Conservation (phyloP, 2,329 filamentous ascomycete genomes). For the Ophiostoma piceae region DNA sequence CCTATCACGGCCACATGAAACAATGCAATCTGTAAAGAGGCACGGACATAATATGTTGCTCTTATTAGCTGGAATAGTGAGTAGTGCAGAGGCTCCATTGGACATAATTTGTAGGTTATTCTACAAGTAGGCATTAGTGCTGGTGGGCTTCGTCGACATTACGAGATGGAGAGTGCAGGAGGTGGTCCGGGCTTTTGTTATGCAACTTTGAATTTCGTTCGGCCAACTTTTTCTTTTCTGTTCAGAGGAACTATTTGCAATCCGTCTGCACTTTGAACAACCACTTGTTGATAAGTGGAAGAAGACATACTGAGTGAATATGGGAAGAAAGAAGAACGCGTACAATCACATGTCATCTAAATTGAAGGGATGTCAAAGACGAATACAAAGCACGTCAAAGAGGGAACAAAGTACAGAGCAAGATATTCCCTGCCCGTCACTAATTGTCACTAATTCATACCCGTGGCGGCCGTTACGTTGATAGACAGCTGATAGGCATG, state of each 20-base stretch:
- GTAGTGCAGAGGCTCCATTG: neutral
- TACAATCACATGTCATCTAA: constrained; percentile 9
- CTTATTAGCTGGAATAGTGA: neutral
- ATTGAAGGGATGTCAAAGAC: too few species aligned
- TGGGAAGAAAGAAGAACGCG: neutral
- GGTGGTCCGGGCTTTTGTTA: constrained; percentile 16
- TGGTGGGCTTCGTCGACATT: neutral
- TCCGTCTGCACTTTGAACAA: too few species aligned
- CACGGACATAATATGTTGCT: neutral
- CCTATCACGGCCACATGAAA: constrained; percentile 13
- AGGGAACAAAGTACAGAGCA: neutral
- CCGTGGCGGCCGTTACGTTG: neutral
- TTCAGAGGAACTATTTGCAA: too few species aligned
- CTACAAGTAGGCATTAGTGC: neutral
- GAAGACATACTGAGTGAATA: too few species aligned
- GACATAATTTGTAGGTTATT: neutral
- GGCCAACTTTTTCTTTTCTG: neutral
- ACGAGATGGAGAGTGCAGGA: neutral
- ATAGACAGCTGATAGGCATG: neutral
- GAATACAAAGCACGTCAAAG: neutral
- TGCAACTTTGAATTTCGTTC: constrained; percentile 16
- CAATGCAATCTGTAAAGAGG: constrained; percentile 8
- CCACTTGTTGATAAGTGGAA: too few species aligned
- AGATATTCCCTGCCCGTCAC: neutral
- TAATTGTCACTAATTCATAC: neutral